phyloP scores from a whole-genome alignment of 179 eudicot genomes.

The Nepenthes alata region DNA sequence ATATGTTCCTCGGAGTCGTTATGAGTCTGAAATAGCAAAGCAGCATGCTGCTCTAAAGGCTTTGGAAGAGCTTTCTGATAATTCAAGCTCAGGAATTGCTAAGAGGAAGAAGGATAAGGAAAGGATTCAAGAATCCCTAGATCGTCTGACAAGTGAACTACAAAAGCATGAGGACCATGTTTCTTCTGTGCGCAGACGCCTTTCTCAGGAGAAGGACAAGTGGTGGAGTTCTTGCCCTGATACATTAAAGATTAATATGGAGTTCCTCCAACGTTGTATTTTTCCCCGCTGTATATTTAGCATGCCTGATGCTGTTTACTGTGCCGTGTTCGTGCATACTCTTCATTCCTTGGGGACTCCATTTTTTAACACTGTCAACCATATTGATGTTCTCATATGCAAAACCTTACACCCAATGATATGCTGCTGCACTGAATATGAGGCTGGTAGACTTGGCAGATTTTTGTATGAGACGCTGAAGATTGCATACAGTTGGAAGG shows the following conservation, averaged over 20 bases:
- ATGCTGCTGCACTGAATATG: constrained; percentile 98
- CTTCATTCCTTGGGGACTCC: constrained; percentile 97
- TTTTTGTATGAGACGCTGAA: constrained; percentile 86
- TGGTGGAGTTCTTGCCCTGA: constrained; percentile 98
- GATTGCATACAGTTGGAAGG: constrained; percentile 98
- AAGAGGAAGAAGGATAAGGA: constrained; percentile 97
- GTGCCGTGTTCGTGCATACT: constrained; percentile 93
- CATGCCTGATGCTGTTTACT: constrained; percentile 96
- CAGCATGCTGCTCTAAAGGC: constrained; percentile 85
- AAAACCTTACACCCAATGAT: constrained; percentile 99
- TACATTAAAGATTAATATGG: constrained; percentile 94
- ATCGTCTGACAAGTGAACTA: constrained; percentile 75
- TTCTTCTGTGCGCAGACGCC: constrained; percentile 76
- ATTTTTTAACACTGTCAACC: constrained; percentile 93
- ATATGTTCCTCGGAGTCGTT: constrained; percentile 82
- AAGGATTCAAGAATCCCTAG: constrained; percentile 88
- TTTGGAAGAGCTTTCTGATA: constrained; percentile 92
- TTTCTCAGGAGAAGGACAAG: constrained; percentile 81
- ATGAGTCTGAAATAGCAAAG: constrained; percentile 87
- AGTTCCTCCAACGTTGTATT: constrained; percentile 94
- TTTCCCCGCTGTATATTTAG: constrained; percentile 98
- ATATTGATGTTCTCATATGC: constrained; percentile 90
- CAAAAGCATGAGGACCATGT: constrained; percentile 85
- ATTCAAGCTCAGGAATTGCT: constrained; percentile 93
- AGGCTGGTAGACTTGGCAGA: constrained; percentile 96